Base-by-base conservation (phyloP, 495 filamentous ascomycete genomes). In the Aspergillus sclerotiicarbonarius region DNA sequence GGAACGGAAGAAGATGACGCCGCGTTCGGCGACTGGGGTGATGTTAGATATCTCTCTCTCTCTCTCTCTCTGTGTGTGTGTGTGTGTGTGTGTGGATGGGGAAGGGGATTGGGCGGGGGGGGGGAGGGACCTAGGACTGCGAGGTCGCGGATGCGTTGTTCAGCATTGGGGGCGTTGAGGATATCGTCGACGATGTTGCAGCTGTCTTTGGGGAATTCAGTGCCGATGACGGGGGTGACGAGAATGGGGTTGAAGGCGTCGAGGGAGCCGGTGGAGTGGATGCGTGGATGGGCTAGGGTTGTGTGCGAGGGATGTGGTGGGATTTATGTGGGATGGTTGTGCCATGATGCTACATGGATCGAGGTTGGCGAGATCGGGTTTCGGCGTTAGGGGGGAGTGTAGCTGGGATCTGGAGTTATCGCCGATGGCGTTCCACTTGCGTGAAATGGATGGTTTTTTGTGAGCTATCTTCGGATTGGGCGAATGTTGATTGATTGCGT, bases 1-100 rank as follows among this genome's bases (percentile, higher is more conserved):
- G 32, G 77, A 75, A 32, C 87, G 82, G 74, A 92, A 89, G 76
- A 89, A 90, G 44, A 90, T 86, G 0, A 91, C 88, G 13, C 87
- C 87, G 1, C 88, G 82, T 59, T 86, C 80, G 25, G 87, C 88
- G 61, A 90, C 87, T 90, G 50, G 13, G 30, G 43, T 8, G 2
- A 35, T 19, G 44, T 49, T 50, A 52, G 31, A 29, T 18, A 16
- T 39, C 20, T 31, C n/a, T 45, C 29, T 58, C 25, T 15, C 10
- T n/a, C n/a, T n/a, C n/a, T n/a, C n/a, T n/a, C n/a, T n/a, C n/a
- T n/a, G n/a, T n/a, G n/a, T n/a, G n/a, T n/a, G n/a, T 49, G 8
- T 13, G 16, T 19, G 45, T 21, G 21, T 49, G 16, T n/a, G 31
- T 15, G 31, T 3, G n/a, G 12, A 6, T 31, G 20, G 33, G 32